These are phyloP conservation scores for Omphalotus guepiniiformis DNA, from an alignment of 768 basidiomycete species.

Conservation along the genomic window DNA sequence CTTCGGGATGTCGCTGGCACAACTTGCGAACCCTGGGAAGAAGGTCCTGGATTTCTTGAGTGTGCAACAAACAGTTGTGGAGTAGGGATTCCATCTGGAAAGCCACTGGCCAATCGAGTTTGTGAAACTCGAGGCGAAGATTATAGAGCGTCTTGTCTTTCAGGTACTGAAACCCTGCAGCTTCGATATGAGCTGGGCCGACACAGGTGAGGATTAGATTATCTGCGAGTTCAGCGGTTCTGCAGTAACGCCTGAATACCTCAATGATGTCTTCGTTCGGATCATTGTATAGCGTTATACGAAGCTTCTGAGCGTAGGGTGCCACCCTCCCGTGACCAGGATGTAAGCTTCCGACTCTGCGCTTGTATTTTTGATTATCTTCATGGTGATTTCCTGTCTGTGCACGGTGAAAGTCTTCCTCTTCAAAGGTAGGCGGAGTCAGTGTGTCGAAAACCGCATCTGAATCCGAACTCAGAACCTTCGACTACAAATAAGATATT, in stretches of 20 bases:
- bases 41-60: conserved; percentile 49
- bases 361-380: conserved; percentile 46
- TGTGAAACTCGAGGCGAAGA: conserved; percentile 39
- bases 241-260: conserved; percentile 52
- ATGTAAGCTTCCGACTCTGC: conserved; percentile 55
- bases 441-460: conserved; percentile 67
- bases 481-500: not conserved
- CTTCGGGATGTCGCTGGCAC: conserved; percentile 21
- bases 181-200: conserved; percentile 42
- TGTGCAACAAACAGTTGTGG: conserved; percentile 57
- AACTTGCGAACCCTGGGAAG: conserved; percentile 40
- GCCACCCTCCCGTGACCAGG: conserved; percentile 56
- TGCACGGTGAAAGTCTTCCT: conserved; percentile 52
- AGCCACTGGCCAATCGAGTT: conserved; percentile 59
- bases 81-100: conserved; percentile 77
- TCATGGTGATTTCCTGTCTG: conserved; percentile 34
- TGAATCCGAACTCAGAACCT: conserved; percentile 24
- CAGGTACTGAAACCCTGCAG: conserved; percentile 49
- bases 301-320: conserved; percentile 69
- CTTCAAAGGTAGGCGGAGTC: conserved; percentile 62
- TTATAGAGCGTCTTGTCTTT: conserved; percentile 38
- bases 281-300: conserved; percentile 52
- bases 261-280: conserved; percentile 41
- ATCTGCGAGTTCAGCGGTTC: conserved; percentile 37
- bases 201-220: conserved; percentile 29